Percentiles rank a stretch among this genome's conserved stretches.
These are phyloP conservation scores for Flaveria robusta DNA, from an alignment of 129 eudicot species.

Conservation along the genomic window DNA sequence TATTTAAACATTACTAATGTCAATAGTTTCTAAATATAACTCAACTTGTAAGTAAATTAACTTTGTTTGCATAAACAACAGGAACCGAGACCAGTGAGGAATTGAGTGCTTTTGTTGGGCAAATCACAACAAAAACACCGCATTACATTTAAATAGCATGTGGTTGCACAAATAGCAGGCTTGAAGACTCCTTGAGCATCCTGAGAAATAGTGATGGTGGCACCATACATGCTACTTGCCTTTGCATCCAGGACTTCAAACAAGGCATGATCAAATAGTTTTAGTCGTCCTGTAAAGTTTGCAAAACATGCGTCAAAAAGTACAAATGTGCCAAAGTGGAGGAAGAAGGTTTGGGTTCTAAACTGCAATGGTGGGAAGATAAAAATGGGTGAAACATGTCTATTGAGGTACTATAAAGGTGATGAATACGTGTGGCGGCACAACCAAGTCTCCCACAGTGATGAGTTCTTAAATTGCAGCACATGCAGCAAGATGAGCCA, in stretches of 20 bases:
- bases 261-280: constrained; percentile 24
- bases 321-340: constrained; percentile 27
- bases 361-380: background rate
- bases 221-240: constrained; percentile 24
- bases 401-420: constrained; percentile 21
- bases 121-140: background rate
- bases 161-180: constrained; percentile 25
- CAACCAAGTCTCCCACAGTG: constrained; percentile 26
- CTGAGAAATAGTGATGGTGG: constrained; percentile 27
- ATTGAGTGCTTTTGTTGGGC: background rate
- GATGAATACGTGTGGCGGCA: constrained; percentile 17
- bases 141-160: constrained; percentile 28
- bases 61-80: background rate
- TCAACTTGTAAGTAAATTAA: no score
- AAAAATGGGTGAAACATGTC: constrained; percentile 17
- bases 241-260: constrained; percentile 8
- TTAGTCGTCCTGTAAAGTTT: constrained; percentile 27
- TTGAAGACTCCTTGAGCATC: constrained; percentile 28
- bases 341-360: constrained; percentile 31
- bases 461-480: constrained; percentile 21
- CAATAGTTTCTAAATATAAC: no score
- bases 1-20: no score
- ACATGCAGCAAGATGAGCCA: constrained; percentile 17
- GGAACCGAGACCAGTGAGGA: constrained; percentile 5
- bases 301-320: constrained; percentile 29